Conservation (phyloP, 495 filamentous ascomycete genomes). For the Penicillium daleae region DNA sequence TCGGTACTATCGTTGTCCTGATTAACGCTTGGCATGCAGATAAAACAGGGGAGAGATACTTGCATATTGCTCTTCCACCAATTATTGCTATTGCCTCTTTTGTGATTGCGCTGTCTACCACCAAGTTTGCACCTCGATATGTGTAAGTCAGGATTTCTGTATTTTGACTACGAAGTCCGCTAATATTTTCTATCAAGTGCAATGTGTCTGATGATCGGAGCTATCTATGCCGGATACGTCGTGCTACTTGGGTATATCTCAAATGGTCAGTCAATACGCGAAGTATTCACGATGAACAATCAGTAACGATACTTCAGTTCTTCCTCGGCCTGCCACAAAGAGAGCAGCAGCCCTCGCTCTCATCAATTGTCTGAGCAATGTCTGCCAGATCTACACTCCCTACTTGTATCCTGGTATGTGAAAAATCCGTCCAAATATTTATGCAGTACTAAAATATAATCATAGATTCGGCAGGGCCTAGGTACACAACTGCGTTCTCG, state of each 20-base stretch:
- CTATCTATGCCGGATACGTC: conserved; percentile 56
- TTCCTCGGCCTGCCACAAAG: conserved; percentile 28
- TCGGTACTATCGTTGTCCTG: conserved; percentile 68
- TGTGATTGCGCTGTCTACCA: conserved; percentile 67
- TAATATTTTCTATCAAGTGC: conserved; percentile 11
- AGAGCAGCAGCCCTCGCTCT: conserved; percentile 27
- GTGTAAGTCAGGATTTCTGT: conserved; percentile 12
- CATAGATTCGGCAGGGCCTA: conserved; percentile 24
- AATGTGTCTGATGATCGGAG: conserved; percentile 26
- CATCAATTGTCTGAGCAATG: conserved; percentile 30
- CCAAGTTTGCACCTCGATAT: conserved; percentile 32
- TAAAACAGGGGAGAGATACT: conserved; percentile 71
- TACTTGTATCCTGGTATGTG: conserved; percentile 23
- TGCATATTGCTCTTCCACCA: conserved; percentile 68
- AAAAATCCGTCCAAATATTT: neutral
- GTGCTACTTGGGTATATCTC: conserved; percentile 71
- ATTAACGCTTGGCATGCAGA: conserved; percentile 75
- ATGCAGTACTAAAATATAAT: conserved; percentile 1
- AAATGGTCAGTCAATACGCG: conserved; percentile 12
- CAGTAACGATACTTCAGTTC: conserved; percentile 1
- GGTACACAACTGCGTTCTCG: conserved; percentile 28
- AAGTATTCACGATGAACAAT: neutral
- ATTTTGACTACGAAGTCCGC: neutral
- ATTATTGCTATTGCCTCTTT: conserved; percentile 67
- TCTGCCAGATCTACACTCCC: conserved; percentile 27